Conservation (phyloP, 225 moss, liverwort and hornwort genomes). For the Pleurozium schreberi region DNA sequence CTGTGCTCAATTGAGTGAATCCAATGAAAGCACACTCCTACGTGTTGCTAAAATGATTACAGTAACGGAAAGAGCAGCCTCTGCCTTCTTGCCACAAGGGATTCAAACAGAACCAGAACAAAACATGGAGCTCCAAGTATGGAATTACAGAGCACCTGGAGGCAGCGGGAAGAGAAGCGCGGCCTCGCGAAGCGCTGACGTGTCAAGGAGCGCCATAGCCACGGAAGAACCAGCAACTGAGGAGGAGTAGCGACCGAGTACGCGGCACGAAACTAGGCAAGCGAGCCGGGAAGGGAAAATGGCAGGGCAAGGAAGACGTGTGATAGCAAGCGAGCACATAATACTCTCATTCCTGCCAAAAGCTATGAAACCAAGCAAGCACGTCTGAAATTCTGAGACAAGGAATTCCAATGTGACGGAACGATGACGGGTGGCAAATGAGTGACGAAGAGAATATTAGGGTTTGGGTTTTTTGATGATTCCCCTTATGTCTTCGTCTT, state of each 20-base stretch:
- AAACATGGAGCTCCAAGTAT: background rate
- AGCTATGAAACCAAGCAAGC: background rate
- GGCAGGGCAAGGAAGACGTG: background rate
- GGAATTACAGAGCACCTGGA: background rate
- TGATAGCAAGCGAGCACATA: background rate
- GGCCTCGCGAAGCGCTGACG: constrained; percentile 1
- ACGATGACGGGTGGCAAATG: background rate
- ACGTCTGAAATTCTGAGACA: background rate
- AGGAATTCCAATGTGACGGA: background rate
- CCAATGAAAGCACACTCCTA: background rate
- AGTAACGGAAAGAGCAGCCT: background rate
- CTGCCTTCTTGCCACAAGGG: background rate
- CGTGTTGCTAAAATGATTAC: background rate
- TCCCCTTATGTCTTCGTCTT: background rate
- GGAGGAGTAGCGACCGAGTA: background rate
- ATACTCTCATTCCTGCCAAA: background rate
- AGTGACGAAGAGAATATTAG: background rate
- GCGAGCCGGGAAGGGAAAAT: background rate
- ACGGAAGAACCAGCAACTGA: background rate
- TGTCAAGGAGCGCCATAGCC: constrained; percentile 2
- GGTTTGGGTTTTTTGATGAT: background rate
- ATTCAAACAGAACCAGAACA: background rate
- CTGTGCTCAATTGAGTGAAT: background rate
- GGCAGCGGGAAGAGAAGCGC: constrained; percentile 14
- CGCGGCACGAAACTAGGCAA: background rate